Base-by-base conservation (phyloP, 192 early-diverging fungal species). In the Umbelopsis vinacea region DNA sequence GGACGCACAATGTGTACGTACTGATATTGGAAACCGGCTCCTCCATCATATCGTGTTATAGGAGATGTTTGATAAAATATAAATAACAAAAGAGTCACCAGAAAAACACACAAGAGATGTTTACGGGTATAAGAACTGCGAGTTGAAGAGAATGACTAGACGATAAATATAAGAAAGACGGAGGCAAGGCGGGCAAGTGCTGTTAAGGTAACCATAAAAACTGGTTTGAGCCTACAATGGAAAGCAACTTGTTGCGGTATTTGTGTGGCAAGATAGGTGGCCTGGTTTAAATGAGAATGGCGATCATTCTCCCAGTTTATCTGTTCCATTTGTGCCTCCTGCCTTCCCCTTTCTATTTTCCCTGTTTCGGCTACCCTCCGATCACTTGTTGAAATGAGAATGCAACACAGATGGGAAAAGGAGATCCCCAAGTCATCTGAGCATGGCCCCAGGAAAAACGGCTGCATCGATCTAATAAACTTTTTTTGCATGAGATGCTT, bases 11-110 rank as follows among this genome's bases (percentile, higher is more conserved):
- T 29, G 48, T 29, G 17, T 17, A 22, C 33, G 17, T 63, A 63
- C 57, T 26, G 57, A 63, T 63, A 63, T 63, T 63, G 57, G 57
- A 63, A 63, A 26, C 33, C 57, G 33, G 57, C 57, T 63, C 57
- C 57, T 63, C 57, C 26, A 63, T 63, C 57, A 63, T 63, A 1
- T 46, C 10, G 17, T 15, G 48, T 21, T n/a, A 17, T 1, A 50
- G 15, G 48, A 21, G 48, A 50, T 21, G 48, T 37, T 60, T 19
- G 26, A 63, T 38, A 63, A 37, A 17, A 35, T 14, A 63, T 12
- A 54, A 54, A 12, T 23, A 54, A 54, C 4, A 54, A 24, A 54
- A 22, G 53, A 26, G 10, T 54, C 23, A 22, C 14, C 3, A 54
- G 53, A 54, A 26, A 24, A 26, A 24, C 29, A 54, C 22, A 26